Evolutionary conservation across 1,139 yeast species (phyloP), one percentile per base, ranked within the genome.

Genomic region (Hansenula sp.): DNA sequence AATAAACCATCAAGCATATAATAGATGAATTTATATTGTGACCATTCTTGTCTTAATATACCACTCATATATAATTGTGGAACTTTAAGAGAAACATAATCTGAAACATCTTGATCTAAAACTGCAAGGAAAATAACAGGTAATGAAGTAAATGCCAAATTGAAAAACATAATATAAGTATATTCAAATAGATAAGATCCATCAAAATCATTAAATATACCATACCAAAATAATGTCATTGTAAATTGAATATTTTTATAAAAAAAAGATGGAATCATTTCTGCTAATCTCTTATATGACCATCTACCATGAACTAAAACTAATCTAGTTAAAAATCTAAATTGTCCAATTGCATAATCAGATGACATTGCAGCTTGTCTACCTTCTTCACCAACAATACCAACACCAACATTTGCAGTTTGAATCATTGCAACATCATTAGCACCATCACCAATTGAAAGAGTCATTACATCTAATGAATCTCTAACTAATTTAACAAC

Each of bases 341-440:
- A 92, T 62, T 92, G 97, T n/a, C 97, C 98, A 61, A 92, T 70
- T 2, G 97, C 97, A 65, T 89, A 92, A 68, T 92, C 98, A 0
- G 97, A 85, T n/a, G 95, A 83, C 98, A 92, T 92, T 10, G 82
- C 97, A 10, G 98, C 98, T 62, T 90, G 97, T 37, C 97, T 73
- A 51, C 98, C 98, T 69, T 92, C 98, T 65, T 88, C 95, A 62
- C 98, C 98, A 39, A 96, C 96, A 55, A 92, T 92, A 62, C 98
- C 98, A 37, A 92, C 92, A 53, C 98, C 98, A 29, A 92, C 95
- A 64, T 92, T 95, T 1, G 98, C 98, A 34, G 96, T 92, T 61
- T 92, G 97, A 51, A 92, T 92, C 98, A 92, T 92, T 2, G 97
- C 95, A 45, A 92, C 98, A 66, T 92, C 98, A 61, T 92, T 92